Base-by-base conservation (phyloP, 106 monocot genomes). In the Hemerocallis citrina region DNA sequence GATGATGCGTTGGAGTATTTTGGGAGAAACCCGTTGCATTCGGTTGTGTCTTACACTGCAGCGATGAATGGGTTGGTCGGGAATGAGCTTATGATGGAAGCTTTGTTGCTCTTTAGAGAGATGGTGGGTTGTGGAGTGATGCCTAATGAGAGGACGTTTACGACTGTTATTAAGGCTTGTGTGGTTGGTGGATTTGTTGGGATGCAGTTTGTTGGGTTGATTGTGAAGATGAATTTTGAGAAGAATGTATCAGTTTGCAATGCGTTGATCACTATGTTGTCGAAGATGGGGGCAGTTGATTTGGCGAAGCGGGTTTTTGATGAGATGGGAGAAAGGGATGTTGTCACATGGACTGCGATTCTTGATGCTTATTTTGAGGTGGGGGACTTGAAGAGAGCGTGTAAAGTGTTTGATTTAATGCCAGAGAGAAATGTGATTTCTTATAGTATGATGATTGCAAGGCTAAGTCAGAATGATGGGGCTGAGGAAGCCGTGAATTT, bases 331-430 rank as follows among this genome's bases (percentile, higher is more conserved):
- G 71, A 71, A 34, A 79, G 64, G 57, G 88, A 83, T 58, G 83
- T 80, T 3, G 68, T 88, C 8, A 71, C 88, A 1, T 88, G 88
- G 88, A 89, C 89, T 17, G 62, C 80, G 0, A 31, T 77, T 22
- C 75, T 89, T 28, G 78, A 86, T 52, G 66, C 73, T 0, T 69
- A 49, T 23, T 63, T 74, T 12, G 55, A 72, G 35, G 57, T 49
- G 34, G 89, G 83, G 3, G 77, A 83, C 33, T 19, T 80, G 23
- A 57, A 47, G 50, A 74, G 63, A 59, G 83, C 80, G 7, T 63
- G 62, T 0, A 25, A 6, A 11, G 25, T 84, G 1, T 84, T 89
- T 30, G 77, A 84, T 20, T 71, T 58, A 7, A 89, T 84, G 83
- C 89, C 89, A 0, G 42, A 62, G 12, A 77, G 68, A 36, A 84